These are phyloP conservation scores for Apiospora saccharicola DNA, from an alignment of 2,329 filamentous ascomycete genomes.

Conservation along the genomic window DNA sequence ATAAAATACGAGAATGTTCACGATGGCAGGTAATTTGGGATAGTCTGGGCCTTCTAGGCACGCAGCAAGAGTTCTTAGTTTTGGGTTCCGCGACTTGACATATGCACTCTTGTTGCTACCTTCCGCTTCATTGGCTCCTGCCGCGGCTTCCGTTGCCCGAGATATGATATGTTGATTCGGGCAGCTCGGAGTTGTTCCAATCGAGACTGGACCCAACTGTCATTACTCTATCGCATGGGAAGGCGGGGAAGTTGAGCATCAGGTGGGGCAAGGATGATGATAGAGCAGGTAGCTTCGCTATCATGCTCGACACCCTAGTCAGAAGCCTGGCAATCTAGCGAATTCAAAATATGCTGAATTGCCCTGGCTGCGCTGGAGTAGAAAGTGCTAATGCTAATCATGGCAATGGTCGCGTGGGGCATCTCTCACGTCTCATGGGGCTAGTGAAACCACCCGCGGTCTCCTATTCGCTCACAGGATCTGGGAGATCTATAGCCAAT, in stretches of 20 bases:
- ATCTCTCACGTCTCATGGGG: slow-evolving; percentile 8
- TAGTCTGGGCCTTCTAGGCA: background rate
- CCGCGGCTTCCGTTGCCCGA: background rate
- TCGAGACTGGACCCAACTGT: slow-evolving; percentile 8
- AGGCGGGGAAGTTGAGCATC: slow-evolving; percentile 22
- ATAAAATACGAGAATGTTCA: slow-evolving; percentile 3
- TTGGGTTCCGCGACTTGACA: slow-evolving; percentile 13
- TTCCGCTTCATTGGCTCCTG: background rate
- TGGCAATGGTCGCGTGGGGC: slow-evolving; percentile 7
- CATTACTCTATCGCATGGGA: slow-evolving; percentile 4
- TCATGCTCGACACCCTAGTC: slow-evolving; percentile 2
- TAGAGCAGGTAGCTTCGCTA: slow-evolving; percentile 2
- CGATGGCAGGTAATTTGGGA: background rate
- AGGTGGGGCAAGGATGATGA: slow-evolving; percentile 18
- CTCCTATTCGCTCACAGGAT: background rate
- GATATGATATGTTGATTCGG: background rate
- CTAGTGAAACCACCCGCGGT: background rate
- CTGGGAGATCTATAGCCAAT: background rate
- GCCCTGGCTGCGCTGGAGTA: background rate
- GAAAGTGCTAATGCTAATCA: slow-evolving; percentile 12
- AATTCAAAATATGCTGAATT: slow-evolving; percentile 9
- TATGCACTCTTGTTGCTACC: background rate
- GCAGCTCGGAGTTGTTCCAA: slow-evolving; percentile 1
- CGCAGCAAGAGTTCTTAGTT: background rate
- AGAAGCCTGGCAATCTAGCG: slow-evolving; percentile 10